Conservation (phyloP, 768 basidiomycete genomes). For the Termitomyces sp. region DNA sequence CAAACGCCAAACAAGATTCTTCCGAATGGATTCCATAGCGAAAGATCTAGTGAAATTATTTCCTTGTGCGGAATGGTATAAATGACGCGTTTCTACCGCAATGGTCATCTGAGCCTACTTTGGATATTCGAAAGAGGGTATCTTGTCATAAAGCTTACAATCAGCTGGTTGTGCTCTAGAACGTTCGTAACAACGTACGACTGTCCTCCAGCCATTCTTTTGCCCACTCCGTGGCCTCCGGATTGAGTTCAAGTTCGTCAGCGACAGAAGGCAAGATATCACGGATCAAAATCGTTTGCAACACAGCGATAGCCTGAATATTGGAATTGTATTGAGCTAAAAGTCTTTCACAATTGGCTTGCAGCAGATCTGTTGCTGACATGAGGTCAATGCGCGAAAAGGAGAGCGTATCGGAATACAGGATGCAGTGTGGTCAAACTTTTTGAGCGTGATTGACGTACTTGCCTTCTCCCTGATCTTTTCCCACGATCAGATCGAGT, state of each 20-base stretch:
- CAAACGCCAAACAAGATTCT: constrained; percentile 54
- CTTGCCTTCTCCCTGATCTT: not conserved
- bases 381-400: not conserved
- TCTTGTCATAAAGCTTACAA: constrained; percentile 24
- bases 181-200: constrained; percentile 34
- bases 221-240: constrained; percentile 43
- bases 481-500: not conserved
- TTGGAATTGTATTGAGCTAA: constrained; percentile 45
- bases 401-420: not conserved
- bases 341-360: constrained; percentile 42
- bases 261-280: constrained; percentile 56
- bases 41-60: constrained; percentile 62
- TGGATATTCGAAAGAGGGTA: constrained; percentile 54
- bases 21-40: constrained; percentile 51
- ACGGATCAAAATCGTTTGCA: constrained; percentile 47
- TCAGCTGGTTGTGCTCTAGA: constrained; percentile 6
- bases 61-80: constrained; percentile 34
- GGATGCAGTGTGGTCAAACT: not conserved
- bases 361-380: constrained; percentile 30
- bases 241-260: constrained; percentile 50
- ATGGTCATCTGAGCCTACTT: constrained; percentile 35
- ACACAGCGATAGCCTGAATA: constrained; percentile 33
- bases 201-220: constrained; percentile 62
- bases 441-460: too few species aligned
- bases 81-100: constrained; percentile 7